Base-by-base conservation (phyloP, 176 grass and related monocot genomes). In the Triticum turgidum region DNA sequence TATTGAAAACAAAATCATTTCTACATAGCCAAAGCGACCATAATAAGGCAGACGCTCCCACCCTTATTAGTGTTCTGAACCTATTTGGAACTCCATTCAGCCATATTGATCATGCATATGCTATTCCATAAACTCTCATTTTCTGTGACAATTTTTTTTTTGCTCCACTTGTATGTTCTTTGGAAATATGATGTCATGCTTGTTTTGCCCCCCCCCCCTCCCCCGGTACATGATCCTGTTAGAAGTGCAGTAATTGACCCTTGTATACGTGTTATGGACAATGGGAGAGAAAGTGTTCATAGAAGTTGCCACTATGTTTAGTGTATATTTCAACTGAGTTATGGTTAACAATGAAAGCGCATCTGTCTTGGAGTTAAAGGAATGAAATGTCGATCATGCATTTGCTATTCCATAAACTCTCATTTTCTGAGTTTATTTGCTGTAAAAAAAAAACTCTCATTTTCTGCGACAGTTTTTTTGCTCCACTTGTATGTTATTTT, bases 251-350 rank as follows among this genome's bases (percentile, higher is more conserved):
- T 92, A 39, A 90, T 98, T 82, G 87, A 93, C 75, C 89, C 93
- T 39, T 92, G 88, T 82, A 92, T 95, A 84, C 93, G 91, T 81
- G 91, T 98, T 69, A 93, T 78, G 33, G 96, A 98, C 86, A 92
- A 98, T 84, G 96, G 96, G 58, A 93, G 96, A 95, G 93, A 93
- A 39, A 93, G 89, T 68, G 63, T 98, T 54, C 88, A 95, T 80
- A 95, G 91, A 91, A 98, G 81, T 92, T 41, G 38, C 8, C 38
- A 41, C 38, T 41, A 41, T 41, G 38, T 7, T 41, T 41, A 41
- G 38, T 41, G 38, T 41, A 41, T 41, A 41, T 41, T 41, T 9
- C 38, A 41, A 41, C 38, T 41, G 38, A 41, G 38, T 41, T 41
- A 41, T 41, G 38, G 38, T 41, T 44, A 74, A 38, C 7, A 44